Conservation (phyloP, 805 yeast genomes). For the Teunomyces lycoperdinae region DNA sequence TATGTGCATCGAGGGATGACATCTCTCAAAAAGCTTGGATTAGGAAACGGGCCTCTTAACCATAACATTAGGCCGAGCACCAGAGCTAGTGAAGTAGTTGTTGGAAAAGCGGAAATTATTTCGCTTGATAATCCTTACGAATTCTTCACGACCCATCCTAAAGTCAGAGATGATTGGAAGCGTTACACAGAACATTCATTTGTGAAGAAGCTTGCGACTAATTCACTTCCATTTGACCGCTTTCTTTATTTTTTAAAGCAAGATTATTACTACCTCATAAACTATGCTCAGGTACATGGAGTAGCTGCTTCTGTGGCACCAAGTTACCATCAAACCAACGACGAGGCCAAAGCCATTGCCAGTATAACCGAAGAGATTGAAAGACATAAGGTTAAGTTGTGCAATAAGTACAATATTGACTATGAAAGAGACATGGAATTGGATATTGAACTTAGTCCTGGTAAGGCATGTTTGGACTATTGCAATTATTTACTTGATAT, state of each 20-base stretch:
- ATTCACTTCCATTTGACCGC: conserved; percentile 44
- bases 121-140: conserved; percentile 23
- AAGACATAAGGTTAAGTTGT: conserved; percentile 52
- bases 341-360: conserved; percentile 49
- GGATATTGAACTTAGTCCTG: conserved; percentile 46
- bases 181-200: conserved; percentile 61
- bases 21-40: conserved; percentile 42
- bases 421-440: conserved; percentile 33
- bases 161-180: conserved; percentile 54
- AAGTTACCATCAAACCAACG: conserved; percentile 45
- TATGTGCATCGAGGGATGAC: conserved; percentile 65
- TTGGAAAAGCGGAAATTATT: conserved; percentile 4
- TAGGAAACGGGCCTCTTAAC: conserved; percentile 71
- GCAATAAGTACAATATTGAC: conserved; percentile 36
- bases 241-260: conserved; percentile 58
- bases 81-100: conserved; percentile 7
- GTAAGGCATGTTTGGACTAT: conserved; percentile 58
- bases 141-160: conserved; percentile 55
- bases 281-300: conserved; percentile 65
- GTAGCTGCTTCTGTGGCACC: conserved; percentile 64
- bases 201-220: conserved; percentile 50
- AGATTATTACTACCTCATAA: conserved; percentile 68
- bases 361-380: conserved; percentile 55
- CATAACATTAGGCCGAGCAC: conserved; percentile 46
- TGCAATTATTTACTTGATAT: conserved; percentile 56